Evolutionary conservation across 139 green algal species (phyloP).

Genomic region (Desmodesmus armatus): DNA sequence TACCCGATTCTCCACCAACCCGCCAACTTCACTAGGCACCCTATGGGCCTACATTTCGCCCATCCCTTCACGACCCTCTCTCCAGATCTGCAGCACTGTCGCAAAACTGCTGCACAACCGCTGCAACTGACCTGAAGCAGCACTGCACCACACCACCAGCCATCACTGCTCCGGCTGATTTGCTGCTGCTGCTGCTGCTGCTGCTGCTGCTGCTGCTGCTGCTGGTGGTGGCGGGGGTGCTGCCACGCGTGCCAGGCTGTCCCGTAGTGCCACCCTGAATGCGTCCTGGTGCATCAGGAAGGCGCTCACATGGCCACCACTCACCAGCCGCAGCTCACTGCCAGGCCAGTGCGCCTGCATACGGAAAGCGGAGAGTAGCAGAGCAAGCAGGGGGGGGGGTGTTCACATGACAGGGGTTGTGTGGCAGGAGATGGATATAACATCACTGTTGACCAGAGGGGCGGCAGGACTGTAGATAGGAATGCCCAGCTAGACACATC

Average conservation of each 20-base stretch:
- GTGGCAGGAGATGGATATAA: no score
- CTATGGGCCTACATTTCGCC: no score
- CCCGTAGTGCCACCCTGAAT: constrained; percentile 19
- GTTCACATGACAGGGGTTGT: not conserved
- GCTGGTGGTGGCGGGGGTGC: not conserved
- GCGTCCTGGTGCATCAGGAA: constrained; percentile 82
- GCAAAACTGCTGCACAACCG: no score
- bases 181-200: not conserved
- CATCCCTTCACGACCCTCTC: no score
- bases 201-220: not conserved
- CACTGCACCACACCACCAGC: no score
- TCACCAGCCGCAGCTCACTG: constrained; percentile 78
- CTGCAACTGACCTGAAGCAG: no score
- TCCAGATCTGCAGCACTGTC: no score
- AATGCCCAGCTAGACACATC: no score
- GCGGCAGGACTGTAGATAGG: no score
- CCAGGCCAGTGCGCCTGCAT: constrained; percentile 68
- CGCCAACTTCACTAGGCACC: no score
- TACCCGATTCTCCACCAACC: no score
- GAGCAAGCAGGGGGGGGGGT: not conserved
- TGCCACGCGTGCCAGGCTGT: constrained; percentile 27
- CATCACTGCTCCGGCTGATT: not conserved
- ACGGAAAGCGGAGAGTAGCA: not conserved
- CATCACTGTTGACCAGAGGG: not conserved
- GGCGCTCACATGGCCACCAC: constrained; percentile 80